phyloP scores from a whole-genome alignment of 2,329 filamentous ascomycete genomes.

The Periconia sp. region DNA sequence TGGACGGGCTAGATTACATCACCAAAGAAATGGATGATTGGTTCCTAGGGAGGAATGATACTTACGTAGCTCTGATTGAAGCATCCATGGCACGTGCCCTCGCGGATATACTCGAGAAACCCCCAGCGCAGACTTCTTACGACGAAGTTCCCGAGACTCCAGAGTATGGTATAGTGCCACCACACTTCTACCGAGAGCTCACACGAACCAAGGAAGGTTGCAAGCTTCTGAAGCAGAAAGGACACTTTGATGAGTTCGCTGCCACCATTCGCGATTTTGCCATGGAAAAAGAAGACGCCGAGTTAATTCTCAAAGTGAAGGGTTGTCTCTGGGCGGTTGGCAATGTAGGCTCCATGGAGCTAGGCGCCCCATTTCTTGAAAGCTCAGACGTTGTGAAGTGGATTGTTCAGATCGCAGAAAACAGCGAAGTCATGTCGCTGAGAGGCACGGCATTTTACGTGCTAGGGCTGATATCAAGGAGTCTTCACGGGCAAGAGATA shows the following conservation, averaged over 20 bases:
- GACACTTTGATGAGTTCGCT: constrained; percentile 93
- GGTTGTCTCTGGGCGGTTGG: constrained; percentile 97
- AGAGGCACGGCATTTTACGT: constrained; percentile 97
- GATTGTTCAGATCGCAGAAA: constrained; percentile 86
- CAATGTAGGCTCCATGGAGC: constrained; percentile 97
- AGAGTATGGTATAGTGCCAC: constrained; percentile 71
- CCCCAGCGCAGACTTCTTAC: constrained; percentile 49
- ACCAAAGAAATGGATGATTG: constrained; percentile 99
- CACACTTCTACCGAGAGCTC: constrained; percentile 95
- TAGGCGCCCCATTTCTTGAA: constrained; percentile 92
- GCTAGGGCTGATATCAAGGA: constrained; percentile 86
- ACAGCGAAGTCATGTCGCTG: constrained; percentile 86
- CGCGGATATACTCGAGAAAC: constrained; percentile 59
- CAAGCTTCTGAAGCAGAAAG: constrained; percentile 84
- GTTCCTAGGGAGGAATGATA: constrained; percentile 95
- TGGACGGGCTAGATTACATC: constrained; percentile 96
- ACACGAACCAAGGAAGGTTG: constrained; percentile 93
- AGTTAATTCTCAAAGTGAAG: constrained; percentile 90
- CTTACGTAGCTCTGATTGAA: constrained; percentile 92
- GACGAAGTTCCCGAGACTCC: constrained; percentile 51
- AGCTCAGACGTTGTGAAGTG: constrained; percentile 83
- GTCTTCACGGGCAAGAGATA: constrained; percentile 88
- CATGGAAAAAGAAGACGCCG: constrained; percentile 80
- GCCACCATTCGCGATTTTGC: constrained; percentile 85
- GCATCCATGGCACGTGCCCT: constrained; percentile 91